Evolutionary conservation across 305 asterid genomes (phyloP).

Genomic region (Fraxinus albicans): DNA sequence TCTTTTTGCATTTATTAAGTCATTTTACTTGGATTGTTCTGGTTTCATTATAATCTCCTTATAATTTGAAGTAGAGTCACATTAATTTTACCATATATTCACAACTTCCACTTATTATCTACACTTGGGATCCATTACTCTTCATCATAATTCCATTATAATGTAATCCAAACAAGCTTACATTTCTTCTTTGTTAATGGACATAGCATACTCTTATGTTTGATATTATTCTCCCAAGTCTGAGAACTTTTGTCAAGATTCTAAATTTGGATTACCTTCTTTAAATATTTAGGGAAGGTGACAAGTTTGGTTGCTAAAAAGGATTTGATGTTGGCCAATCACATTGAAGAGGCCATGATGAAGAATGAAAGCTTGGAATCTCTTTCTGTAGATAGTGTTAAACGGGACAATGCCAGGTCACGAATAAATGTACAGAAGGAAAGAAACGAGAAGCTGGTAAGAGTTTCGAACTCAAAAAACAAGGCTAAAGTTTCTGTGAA

Average conservation of each 20-base stretch:
- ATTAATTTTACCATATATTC: neutral
- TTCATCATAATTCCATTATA: neutral
- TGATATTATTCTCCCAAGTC: neutral
- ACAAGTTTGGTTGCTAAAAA: constrained; percentile 83
- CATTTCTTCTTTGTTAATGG: neutral
- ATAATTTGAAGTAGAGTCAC: neutral
- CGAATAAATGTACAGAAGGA: constrained; percentile 71
- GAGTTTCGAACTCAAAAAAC: constrained; percentile 44
- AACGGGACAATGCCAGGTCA: constrained; percentile 77
- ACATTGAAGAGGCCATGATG: constrained; percentile 78
- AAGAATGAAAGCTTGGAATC: constrained; percentile 96
- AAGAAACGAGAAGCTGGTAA: constrained; percentile 48
- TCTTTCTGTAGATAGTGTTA: constrained; percentile 65
- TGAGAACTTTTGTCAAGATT: neutral
- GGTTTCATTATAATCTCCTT: neutral
- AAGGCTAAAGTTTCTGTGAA: constrained; percentile 35
- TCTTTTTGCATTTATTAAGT: neutral
- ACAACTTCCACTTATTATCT: neutral
- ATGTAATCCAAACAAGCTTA: neutral
- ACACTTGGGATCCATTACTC: neutral
- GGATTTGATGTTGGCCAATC: constrained; percentile 57
- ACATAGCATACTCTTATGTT: neutral
- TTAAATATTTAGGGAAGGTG: constrained; percentile 66
- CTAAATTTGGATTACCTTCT: neutral
- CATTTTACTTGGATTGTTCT: neutral